Evolutionary conservation across 345 rosid species (phyloP).

Genomic region (Eucalyptus camaldulensis): DNA sequence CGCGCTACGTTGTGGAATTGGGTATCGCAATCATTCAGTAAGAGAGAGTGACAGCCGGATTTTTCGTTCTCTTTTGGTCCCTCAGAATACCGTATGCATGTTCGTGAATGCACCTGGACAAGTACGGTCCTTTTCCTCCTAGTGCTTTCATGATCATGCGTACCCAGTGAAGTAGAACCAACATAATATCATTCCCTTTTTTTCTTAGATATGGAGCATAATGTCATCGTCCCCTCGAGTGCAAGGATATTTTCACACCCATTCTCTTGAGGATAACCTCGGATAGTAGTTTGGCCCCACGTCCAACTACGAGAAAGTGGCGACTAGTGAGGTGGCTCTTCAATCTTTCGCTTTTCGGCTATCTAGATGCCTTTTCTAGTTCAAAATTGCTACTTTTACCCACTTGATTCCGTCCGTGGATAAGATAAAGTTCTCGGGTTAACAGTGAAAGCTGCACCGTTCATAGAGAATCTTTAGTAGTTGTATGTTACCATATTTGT

Average conservation of each 20-base stretch:
- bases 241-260: neutral
- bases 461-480: neutral
- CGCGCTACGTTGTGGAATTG: neutral
- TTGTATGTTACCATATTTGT: neutral
- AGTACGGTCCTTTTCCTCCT: neutral
- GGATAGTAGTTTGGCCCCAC: neutral
- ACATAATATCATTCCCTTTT: neutral
- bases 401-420: neutral
- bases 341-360: neutral
- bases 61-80: neutral
- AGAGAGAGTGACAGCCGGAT: neutral
- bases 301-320: neutral
- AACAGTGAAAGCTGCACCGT: neutral
- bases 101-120: neutral
- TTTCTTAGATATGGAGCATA: neutral
- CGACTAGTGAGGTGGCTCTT: neutral
- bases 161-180: neutral
- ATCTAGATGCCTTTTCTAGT: neutral
- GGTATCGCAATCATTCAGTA: neutral
- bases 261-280: neutral
- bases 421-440: neutral
- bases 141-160: neutral
- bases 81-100: neutral
- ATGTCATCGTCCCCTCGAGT: neutral
- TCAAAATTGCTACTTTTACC: neutral